Evolutionary conservation across 148 eudicot genomes (phyloP).

Genomic region (Beta vulgaris): DNA sequence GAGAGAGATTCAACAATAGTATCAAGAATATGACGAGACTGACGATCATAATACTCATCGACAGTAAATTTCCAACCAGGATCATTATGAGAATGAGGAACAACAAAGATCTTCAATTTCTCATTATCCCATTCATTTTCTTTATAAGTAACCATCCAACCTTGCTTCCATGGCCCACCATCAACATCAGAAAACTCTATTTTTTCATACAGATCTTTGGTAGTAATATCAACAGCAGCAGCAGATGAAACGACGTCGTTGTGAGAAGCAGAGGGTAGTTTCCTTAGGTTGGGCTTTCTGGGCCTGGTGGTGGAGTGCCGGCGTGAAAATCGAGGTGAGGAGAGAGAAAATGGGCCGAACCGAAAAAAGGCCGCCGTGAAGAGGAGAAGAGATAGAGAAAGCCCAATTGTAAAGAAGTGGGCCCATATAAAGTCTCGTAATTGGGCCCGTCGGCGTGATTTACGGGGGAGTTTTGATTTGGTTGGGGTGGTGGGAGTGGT

Average conservation of each 20-base stretch:
- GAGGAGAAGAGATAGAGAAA: slow-evolving; percentile 53
- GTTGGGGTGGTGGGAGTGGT: slow-evolving; percentile 22
- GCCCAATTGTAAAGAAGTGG: slow-evolving; percentile 64
- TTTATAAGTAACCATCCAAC: slow-evolving; percentile 72
- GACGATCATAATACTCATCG: slow-evolving; percentile 85
- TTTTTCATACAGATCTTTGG: slow-evolving; percentile 79
- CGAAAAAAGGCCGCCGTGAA: slow-evolving; percentile 49
- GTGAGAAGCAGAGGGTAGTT: slow-evolving; percentile 23
- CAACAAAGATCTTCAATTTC: slow-evolving; percentile 83
- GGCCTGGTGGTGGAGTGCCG: slow-evolving; percentile 31
- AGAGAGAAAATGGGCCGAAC: slow-evolving; percentile 39
- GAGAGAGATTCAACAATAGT: slow-evolving; percentile 91
- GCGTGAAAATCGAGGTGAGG: slow-evolving; percentile 26
- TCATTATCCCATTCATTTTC: slow-evolving; percentile 88
- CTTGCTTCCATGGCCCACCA: slow-evolving; percentile 97
- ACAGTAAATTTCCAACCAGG: slow-evolving; percentile 98
- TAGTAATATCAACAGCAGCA: slow-evolving; percentile 67
- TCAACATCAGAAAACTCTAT: slow-evolving; percentile 71
- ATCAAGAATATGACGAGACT: slow-evolving; percentile 81
- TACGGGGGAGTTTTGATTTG: slow-evolving; percentile 45
- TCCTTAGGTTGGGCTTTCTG: slow-evolving; percentile 41
- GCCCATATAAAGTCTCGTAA: slow-evolving; percentile 53
- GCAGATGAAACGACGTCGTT: slow-evolving; percentile 33
- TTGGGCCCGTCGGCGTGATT: slow-evolving; percentile 42
- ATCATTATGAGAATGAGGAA: slow-evolving; percentile 97